Percentiles rank a stretch among this genome's conserved stretches.
phyloP scores from a whole-genome alignment of 225 moss, liverwort and hornwort species.

The Polytrichum formosum region DNA sequence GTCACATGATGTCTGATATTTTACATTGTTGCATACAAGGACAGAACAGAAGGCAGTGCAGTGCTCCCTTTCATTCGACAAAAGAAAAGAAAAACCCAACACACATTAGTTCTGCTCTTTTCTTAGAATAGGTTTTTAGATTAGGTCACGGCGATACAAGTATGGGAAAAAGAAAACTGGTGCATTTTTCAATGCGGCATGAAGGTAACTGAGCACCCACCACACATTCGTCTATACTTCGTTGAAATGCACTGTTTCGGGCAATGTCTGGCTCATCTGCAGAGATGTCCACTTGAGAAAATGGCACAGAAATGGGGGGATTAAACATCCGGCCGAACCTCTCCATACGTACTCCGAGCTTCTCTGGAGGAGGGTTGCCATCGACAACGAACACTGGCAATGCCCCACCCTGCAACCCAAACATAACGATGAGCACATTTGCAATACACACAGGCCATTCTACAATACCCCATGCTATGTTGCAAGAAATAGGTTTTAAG shows the following conservation, averaged over 20 bases:
- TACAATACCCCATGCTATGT: background rate
- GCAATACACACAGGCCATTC: no score
- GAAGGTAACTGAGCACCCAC: conserved; percentile 6
- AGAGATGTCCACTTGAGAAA: background rate
- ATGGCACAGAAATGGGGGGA: background rate
- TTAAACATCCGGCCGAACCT: conserved; percentile 13
- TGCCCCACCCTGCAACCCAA: conserved; percentile 30
- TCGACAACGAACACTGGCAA: conserved; percentile 43
- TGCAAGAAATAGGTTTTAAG: background rate
- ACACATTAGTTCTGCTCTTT: no score
- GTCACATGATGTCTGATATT: no score
- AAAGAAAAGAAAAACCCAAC: no score
- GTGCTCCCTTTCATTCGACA: no score
- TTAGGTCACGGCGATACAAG: no score
- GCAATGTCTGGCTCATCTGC: background rate
- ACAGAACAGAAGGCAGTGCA: background rate
- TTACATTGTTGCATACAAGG: background rate
- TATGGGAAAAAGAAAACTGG: no score
- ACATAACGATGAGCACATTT: background rate
- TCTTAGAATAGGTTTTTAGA: no score
- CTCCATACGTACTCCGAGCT: conserved; percentile 25
- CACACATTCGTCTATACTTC: conserved; percentile 46
- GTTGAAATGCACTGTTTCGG: conserved; percentile 19
- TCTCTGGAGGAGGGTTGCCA: conserved; percentile 40
- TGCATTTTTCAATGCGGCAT: no score